Percentiles rank a stretch among this genome's conserved stretches.
Evolutionary conservation across 306 rosid species (phyloP).

Genomic region (Senna siamea): DNA sequence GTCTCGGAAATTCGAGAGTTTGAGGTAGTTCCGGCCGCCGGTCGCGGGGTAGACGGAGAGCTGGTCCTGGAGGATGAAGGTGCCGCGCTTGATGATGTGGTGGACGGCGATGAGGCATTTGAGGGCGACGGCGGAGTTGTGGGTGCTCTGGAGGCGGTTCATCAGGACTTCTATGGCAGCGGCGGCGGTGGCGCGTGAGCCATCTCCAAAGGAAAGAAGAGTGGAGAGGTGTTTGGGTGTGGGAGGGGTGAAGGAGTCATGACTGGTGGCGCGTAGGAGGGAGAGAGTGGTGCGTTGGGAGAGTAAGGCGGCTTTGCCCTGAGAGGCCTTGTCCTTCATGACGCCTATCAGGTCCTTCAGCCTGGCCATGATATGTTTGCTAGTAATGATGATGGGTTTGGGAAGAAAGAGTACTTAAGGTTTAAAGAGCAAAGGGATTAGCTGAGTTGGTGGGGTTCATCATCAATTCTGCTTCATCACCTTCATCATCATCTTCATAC

Average conservation of each 20-base stretch:
- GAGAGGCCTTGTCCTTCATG: slow-evolving; percentile 88
- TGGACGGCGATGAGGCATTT: slow-evolving; percentile 83
- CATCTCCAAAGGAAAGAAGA: slow-evolving; percentile 65
- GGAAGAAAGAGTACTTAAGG: not conserved
- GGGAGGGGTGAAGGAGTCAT: slow-evolving; percentile 68
- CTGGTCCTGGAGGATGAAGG: slow-evolving; percentile 89
- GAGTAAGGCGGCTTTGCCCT: slow-evolving; percentile 71
- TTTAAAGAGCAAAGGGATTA: not conserved
- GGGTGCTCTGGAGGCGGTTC: slow-evolving; percentile 81
- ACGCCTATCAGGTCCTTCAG: slow-evolving; percentile 57
- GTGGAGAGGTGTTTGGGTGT: slow-evolving; percentile 51
- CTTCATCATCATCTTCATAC: not conserved
- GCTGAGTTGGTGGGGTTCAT: not conserved
- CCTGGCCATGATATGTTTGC: slow-evolving; percentile 30
- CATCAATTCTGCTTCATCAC: not conserved
- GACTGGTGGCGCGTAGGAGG: slow-evolving; percentile 80
- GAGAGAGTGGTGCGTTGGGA: slow-evolving; percentile 54
- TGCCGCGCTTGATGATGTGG: slow-evolving; percentile 61
- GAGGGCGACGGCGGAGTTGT: slow-evolving; percentile 83
- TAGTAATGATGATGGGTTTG: not conserved
- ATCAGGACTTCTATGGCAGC: slow-evolving; percentile 65
- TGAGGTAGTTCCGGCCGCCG: slow-evolving; percentile 92
- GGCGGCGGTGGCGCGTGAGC: slow-evolving; percentile 85
- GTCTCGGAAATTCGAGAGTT: slow-evolving; percentile 85
- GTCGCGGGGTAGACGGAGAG: slow-evolving; percentile 68